Evolutionary conservation across 768 basidiomycete genomes (phyloP), one percentile per base, ranked within the genome.

Genomic region (Leccinum aurantiacum): DNA sequence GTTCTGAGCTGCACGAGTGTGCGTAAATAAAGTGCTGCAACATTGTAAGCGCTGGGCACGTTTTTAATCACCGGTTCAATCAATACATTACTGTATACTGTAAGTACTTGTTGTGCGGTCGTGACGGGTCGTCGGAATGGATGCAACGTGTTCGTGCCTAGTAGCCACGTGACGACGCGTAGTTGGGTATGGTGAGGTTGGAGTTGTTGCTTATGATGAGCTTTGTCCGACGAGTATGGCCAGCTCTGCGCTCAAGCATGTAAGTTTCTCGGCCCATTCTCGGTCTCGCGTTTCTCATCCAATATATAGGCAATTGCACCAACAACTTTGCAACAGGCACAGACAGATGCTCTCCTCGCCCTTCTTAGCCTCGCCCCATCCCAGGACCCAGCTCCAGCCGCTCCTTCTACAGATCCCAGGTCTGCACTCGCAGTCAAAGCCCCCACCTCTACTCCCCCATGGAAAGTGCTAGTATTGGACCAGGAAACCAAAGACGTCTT

Each of bases 401-500:
- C 47, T 37, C 15, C 54, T 24, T 33, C 65, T 24, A 48, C 54
- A 29, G 64, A 65, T 15, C 33, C 67, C 44, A 73, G 66, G 60
- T 70, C 78, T 25, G 73, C 74, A 15, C 70, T 77, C 10, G 71
- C 78, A n/a, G 70, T 78, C 60, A 88, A 86, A 65, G 72, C 79
- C 3, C 77, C 84, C 2, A 74, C 81, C 7, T 74, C 81, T 27
- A 80, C 82, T 13, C 85, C 83, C 0, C 91, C 93, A 5, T 99
- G 97, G 96, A 99, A 99, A 75, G 88, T 98, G 14, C 78, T 99
- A 10, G 89, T 99, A 2, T 79, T 99, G 57, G 97, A 99, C 74
- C 93, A 97, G 69, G 84, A 90, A 66, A 96, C 94, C 24, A 97
- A 98, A 74, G 97, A 98, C 72, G 88, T 98, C 22, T 81, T 99